Percentiles rank a stretch among this genome's conserved stretches.
These are phyloP conservation scores for Bipolaris gigantea DNA, from an alignment of 2,329 filamentous ascomycete genomes.

Conservation along the genomic window DNA sequence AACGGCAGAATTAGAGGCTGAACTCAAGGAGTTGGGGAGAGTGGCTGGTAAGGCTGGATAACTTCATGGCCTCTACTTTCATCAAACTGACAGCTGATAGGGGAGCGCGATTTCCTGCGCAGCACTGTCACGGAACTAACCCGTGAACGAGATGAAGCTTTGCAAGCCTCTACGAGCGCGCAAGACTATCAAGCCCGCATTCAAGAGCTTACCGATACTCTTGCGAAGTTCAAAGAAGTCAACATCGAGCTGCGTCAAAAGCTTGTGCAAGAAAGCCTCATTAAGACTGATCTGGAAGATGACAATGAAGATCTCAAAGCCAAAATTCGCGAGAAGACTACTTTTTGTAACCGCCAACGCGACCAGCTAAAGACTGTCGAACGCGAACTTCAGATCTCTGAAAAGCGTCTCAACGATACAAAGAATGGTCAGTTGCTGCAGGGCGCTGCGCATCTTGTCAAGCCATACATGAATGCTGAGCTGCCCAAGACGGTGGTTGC, in stretches of 20 bases:
- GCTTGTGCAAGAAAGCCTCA: slow-evolving; percentile 14
- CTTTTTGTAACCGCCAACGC: slow-evolving; percentile 22
- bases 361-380: slow-evolving; percentile 16
- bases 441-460: slow-evolving; percentile 32
- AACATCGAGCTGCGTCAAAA: slow-evolving; percentile 14
- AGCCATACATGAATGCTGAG: slow-evolving; percentile 18
- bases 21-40: background rate
- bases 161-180: background rate
- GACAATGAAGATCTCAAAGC: slow-evolving; percentile 12
- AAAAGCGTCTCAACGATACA: slow-evolving; percentile 14
- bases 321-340: slow-evolving; percentile 26
- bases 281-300: slow-evolving; percentile 16
- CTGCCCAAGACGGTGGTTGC: slow-evolving; percentile 25
- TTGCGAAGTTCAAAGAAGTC: slow-evolving; percentile 14
- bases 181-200: slow-evolving; percentile 4
- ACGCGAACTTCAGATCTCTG: slow-evolving; percentile 6
- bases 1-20: background rate
- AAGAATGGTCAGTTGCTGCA: slow-evolving; percentile 20
- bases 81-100: slow-evolving; percentile 1
- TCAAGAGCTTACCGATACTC: slow-evolving; percentile 9
- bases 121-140: background rate
- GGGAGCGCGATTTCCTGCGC: slow-evolving; percentile 15
- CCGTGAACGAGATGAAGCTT: slow-evolving; percentile 6
- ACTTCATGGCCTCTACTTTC: background rate
- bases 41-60: background rate